Percentiles rank a stretch among this genome's conserved stretches.
Evolutionary conservation across 768 basidiomycete genomes (phyloP).

Genomic region (Lanmaoa pseudosensibilis): DNA sequence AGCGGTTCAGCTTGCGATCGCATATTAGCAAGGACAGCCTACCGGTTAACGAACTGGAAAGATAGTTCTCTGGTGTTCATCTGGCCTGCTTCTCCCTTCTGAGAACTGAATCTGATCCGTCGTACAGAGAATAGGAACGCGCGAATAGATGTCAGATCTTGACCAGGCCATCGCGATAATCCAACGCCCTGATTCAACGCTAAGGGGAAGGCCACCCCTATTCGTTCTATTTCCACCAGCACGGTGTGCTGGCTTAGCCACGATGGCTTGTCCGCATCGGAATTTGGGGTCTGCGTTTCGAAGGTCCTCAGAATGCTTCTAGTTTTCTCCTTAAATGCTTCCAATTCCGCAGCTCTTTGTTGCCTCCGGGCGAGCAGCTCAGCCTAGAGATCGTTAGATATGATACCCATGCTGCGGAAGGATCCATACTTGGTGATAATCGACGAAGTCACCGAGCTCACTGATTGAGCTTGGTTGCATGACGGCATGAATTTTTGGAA

Average conservation of each 20-base stretch:
- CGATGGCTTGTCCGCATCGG: constrained; percentile 31
- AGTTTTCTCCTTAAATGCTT: constrained; percentile 81
- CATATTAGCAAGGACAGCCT: constrained; percentile 23
- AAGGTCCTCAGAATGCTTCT: constrained; percentile 71
- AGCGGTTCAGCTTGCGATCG: constrained; percentile 5
- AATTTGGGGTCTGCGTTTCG: constrained; percentile 52
- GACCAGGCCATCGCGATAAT: constrained; percentile 40
- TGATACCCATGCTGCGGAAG: background rate
- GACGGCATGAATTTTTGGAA: constrained; percentile 85
- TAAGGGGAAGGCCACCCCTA: constrained; percentile 92
- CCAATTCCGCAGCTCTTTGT: constrained; percentile 73
- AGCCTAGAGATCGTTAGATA: constrained; percentile 44
- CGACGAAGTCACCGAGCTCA: constrained; percentile 86
- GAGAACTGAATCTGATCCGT: constrained; percentile 68
- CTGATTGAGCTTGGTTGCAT: constrained; percentile 93
- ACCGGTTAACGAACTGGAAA: constrained; percentile 85
- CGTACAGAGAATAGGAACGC: constrained; percentile 87
- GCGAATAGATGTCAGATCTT: constrained; percentile 50
- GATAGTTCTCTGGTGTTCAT: constrained; percentile 71
- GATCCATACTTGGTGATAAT: constrained; percentile 68
- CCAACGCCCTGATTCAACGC: constrained; percentile 59
- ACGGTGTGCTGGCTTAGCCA: constrained; percentile 61
- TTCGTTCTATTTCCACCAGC: constrained; percentile 55
- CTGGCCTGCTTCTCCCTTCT: constrained; percentile 77
- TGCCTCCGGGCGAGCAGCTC: constrained; percentile 76